A percentile compares a stretch with the other conserved stretches of the same genome.
phyloP scores from a whole-genome alignment of 1,284 basidiomycete genomes.

The Ustilago trichophora region DNA sequence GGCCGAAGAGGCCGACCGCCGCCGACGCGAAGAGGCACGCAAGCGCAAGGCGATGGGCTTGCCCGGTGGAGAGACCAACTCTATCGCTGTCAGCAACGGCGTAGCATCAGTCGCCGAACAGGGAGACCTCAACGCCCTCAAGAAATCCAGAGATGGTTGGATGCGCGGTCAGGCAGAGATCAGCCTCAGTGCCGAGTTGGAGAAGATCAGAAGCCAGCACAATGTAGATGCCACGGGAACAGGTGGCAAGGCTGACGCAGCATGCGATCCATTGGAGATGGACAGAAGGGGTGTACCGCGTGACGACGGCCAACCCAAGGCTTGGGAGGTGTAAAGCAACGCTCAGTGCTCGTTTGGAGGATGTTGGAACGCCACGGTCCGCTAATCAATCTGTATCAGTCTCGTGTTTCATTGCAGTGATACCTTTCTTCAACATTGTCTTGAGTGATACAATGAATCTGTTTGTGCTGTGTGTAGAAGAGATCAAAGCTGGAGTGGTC shows the following conservation, averaged over 20 bases:
- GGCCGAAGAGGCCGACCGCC: conserved; percentile 60
- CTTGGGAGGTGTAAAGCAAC: conserved; percentile 65
- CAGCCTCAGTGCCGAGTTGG: conserved; percentile 26
- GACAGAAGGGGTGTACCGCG: conserved; percentile 58
- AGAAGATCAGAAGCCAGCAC: conserved; percentile 10
- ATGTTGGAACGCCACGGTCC: no score
- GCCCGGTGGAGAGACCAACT: conserved; percentile 30
- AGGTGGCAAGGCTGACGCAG: conserved; percentile 17
- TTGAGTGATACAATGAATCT: no score
- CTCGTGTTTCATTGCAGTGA: neutral
- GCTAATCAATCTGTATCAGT: no score
- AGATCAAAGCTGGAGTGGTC: no score
- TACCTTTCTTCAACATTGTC: neutral
- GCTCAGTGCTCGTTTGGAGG: no score
- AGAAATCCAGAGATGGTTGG: conserved; percentile 30
- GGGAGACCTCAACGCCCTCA: conserved; percentile 34
- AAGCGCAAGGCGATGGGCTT: conserved; percentile 37
- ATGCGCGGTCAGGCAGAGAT: conserved; percentile 43
- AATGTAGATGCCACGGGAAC: conserved; percentile 8
- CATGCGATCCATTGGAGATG: conserved; percentile 44
- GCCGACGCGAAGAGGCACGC: conserved; percentile 45
- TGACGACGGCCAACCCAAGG: conserved; percentile 63
- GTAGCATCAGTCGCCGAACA: conserved; percentile 30
- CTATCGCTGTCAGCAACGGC: conserved; percentile 11
- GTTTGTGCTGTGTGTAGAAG: neutral